A percentile compares a stretch with the other conserved stretches of the same genome.
These are phyloP conservation scores for Pestalotiopsis sp. DNA, from an alignment of 2,329 filamentous ascomycete species.

Conservation along the genomic window DNA sequence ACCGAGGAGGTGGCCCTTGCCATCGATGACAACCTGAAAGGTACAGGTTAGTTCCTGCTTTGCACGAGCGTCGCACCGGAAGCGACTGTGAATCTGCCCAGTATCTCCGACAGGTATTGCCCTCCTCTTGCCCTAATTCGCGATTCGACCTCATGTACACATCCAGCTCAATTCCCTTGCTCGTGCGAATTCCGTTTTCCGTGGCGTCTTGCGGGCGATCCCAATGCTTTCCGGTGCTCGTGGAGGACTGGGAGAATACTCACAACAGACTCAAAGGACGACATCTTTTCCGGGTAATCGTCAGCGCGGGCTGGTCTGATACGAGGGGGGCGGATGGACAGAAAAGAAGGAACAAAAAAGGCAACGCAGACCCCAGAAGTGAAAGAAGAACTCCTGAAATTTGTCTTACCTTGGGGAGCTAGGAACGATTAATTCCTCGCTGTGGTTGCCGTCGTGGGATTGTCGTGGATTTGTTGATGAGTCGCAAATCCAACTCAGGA, in stretches of 20 bases:
- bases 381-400: conserved; percentile 16
- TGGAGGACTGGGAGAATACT: conserved; percentile 44
- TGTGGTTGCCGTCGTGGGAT: conserved; percentile 12
- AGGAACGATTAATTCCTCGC: conserved; percentile 18
- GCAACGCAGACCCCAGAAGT: conserved; percentile 17
- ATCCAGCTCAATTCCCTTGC: neutral
- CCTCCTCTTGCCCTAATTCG: conserved; percentile 6
- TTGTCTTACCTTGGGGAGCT: conserved; percentile 17
- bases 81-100: conserved; percentile 3
- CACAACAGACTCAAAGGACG: conserved; percentile 72
- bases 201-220: neutral
- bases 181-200: conserved; percentile 11
- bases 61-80: neutral
- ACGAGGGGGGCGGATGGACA: conserved; percentile 23
- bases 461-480: conserved; percentile 12
- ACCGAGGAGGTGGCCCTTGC: conserved; percentile 99
- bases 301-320: conserved; percentile 30
- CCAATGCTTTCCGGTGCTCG: neutral
- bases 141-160: too few relatives aligned
- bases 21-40: conserved; percentile 92
- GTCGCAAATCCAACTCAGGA: conserved; percentile 11
- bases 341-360: conserved; percentile 29
- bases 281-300: conserved; percentile 57
- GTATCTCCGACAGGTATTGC: neutral
- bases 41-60: conserved; percentile 34